phyloP scores from a whole-genome alignment of 1,284 basidiomycete species.

The Ceratobasidium sp. region DNA sequence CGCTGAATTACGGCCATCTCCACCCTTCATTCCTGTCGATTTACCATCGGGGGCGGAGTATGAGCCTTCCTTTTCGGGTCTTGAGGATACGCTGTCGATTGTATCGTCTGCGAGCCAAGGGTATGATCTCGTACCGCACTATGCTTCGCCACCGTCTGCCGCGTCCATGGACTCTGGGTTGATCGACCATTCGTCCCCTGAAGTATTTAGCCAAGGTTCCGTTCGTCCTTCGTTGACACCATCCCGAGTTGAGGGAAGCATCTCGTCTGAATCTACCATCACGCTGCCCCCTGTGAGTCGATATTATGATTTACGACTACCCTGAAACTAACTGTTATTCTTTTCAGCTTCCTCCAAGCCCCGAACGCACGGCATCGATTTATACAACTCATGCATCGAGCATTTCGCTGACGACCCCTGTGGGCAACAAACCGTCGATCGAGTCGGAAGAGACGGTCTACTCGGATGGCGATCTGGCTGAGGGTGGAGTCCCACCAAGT shows the following conservation, averaged over 20 bases:
- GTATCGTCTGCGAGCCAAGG: slow-evolving; percentile 19
- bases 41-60: slow-evolving; percentile 23
- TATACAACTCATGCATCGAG: slow-evolving; percentile 60
- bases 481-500: slow-evolving; percentile 50
- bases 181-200: neutral
- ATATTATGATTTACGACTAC: neutral
- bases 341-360: slow-evolving; percentile 54
- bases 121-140: slow-evolving; percentile 29
- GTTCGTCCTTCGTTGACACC: slow-evolving; percentile 29
- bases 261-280: slow-evolving; percentile 11
- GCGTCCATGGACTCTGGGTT: neutral
- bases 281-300: slow-evolving; percentile 27
- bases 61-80: slow-evolving; percentile 29
- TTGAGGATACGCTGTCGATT: slow-evolving; percentile 23
- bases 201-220: neutral
- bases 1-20: slow-evolving; percentile 71
- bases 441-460: slow-evolving; percentile 64
- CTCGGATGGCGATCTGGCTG: slow-evolving; percentile 50
- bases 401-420: slow-evolving; percentile 64
- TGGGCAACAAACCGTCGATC: slow-evolving; percentile 67
- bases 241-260: slow-evolving; percentile 3
- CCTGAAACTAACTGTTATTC: slow-evolving; percentile 49
- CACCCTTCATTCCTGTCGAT: slow-evolving; percentile 55
- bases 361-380: slow-evolving; percentile 51
- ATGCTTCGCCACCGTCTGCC: neutral